These are phyloP conservation scores for Botryotinia globosa DNA, from an alignment of 2,329 filamentous ascomycete genomes.

Conservation along the genomic window DNA sequence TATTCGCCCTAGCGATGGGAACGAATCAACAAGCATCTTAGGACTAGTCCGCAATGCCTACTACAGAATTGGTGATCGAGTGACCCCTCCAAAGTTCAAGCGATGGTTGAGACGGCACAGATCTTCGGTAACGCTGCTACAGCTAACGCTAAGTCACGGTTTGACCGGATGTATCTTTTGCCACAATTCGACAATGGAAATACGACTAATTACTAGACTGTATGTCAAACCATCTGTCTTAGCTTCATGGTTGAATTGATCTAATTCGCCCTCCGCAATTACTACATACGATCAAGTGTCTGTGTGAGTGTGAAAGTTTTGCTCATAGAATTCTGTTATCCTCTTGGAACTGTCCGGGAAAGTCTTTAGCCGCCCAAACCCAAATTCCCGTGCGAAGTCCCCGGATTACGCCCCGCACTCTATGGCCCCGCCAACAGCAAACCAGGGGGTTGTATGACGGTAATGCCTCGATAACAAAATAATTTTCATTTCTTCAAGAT, in stretches of 20 bases:
- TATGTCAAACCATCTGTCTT: not conserved
- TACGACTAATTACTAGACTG: too few relatives aligned
- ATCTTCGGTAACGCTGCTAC: slow-evolving; percentile 5
- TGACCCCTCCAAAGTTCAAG: slow-evolving; percentile 3
- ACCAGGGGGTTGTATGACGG: not conserved
- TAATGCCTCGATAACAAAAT: not conserved
- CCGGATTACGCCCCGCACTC: slow-evolving; percentile 17
- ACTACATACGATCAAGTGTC: not conserved
- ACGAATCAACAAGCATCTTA: not conserved
- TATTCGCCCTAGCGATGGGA: not conserved
- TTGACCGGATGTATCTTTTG: slow-evolving; percentile 16
- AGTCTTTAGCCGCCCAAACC: slow-evolving; percentile 13
- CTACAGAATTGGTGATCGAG: not conserved
- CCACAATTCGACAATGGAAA: slow-evolving; percentile 7
- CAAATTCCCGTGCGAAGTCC: not conserved
- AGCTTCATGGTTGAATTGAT: not conserved
- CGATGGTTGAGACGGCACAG: slow-evolving; percentile 9
- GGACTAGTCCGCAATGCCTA: not conserved
- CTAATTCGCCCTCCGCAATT: slow-evolving; percentile 5
- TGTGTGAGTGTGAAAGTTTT: not conserved
- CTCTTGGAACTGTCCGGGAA: slow-evolving; percentile 6
- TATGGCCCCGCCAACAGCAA: slow-evolving; percentile 4
- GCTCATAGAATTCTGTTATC: not conserved
- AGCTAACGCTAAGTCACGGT: not conserved
- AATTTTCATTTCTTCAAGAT: not conserved